phyloP scores from a whole-genome alignment of 805 yeast species.

The Monosporozyma servazzii region DNA sequence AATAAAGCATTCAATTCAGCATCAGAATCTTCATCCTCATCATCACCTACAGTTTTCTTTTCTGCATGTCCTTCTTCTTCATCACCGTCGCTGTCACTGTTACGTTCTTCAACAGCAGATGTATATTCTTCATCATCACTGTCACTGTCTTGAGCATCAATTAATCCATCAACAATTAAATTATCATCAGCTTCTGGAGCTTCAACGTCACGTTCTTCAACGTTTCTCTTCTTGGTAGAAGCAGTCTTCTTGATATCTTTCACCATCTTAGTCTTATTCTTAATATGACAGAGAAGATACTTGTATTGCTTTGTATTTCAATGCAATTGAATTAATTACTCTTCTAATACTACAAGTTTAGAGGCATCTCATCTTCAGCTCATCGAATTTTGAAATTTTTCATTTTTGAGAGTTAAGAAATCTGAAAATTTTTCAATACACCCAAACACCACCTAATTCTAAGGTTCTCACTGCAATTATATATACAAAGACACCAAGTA shows the following conservation, averaged over 20 bases:
- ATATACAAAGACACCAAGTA: not conserved
- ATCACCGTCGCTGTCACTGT: constrained; percentile 1
- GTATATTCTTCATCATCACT: constrained; percentile 13
- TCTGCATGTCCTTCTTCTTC: constrained; percentile 3
- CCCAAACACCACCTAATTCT: constrained; percentile 3
- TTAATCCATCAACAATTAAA: constrained; percentile 9
- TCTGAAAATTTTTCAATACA: constrained; percentile 2
- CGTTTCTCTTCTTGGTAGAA: constrained; percentile 15
- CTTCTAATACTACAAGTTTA: not conserved
- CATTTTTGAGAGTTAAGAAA: not conserved
- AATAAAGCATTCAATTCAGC: constrained; percentile 55
- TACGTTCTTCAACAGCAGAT: constrained; percentile 10
- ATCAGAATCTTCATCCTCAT: constrained; percentile 40
- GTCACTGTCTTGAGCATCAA: constrained; percentile 14
- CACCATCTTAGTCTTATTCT: not conserved
- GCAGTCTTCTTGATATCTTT: not conserved
- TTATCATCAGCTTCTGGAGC: constrained; percentile 13
- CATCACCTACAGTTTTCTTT: constrained; percentile 11
- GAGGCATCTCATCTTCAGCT: constrained; percentile 2
- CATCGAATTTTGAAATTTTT: constrained; percentile 4
- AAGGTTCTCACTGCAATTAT: not conserved
- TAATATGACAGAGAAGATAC: not conserved
- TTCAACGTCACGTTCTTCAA: constrained; percentile 14
- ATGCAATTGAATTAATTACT: not conserved
- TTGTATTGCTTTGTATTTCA: not conserved